A percentile compares a stretch with the other conserved stretches of the same genome.
These are phyloP conservation scores for Apophysomyces sp. DNA, from an alignment of 371 early-diverging fungal genomes.

Conservation along the genomic window DNA sequence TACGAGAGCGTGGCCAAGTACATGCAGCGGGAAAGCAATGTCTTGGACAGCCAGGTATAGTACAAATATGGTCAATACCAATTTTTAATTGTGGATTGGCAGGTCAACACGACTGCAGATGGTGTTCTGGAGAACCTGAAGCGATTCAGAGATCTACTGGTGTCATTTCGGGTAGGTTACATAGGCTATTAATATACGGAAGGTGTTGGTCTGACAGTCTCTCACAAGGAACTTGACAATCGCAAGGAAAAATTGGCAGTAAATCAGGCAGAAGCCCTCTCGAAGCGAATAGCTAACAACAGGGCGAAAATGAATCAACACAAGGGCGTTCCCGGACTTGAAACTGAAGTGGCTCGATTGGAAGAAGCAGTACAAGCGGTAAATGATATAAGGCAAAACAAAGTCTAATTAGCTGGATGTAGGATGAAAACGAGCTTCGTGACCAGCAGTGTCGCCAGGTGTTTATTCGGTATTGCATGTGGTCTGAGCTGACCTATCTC, in stretches of 20 bases:
- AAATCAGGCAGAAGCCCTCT: conserved; percentile 25
- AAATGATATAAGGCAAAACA: conserved; percentile 3
- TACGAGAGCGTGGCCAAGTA: conserved; percentile 61
- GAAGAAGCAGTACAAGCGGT: conserved; percentile 1
- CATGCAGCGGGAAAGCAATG: conserved; percentile 49
- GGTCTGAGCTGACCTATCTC: conserved; percentile 43
- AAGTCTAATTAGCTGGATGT: conserved; percentile 79
- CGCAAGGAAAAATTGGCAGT: conserved; percentile 22
- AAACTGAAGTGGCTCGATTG: conserved; percentile 12
- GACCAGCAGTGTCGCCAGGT: conserved; percentile 32
- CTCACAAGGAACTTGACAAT: conserved; percentile 15
- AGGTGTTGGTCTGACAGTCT: conserved; percentile 22
- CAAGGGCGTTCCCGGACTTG: conserved; percentile 16
- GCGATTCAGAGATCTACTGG: conserved; percentile 66
- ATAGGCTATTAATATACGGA: conserved; percentile 16
- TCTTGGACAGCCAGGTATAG: conserved; percentile 58
- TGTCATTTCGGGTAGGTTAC: conserved; percentile 57
- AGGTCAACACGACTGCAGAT: conserved; percentile 19
- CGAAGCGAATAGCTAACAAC: conserved; percentile 33
- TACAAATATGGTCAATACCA: not conserved
- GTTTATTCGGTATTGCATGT: conserved; percentile 43
- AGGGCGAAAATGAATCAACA: conserved; percentile 29
- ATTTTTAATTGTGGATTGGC: not conserved
- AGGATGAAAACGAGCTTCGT: conserved; percentile 95
- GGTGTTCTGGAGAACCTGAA: conserved; percentile 70